Percentiles rank a stretch among this genome's conserved stretches.
Evolutionary conservation across 1,139 yeast species (phyloP).

Genomic region (Lizanozyma gosingica): DNA sequence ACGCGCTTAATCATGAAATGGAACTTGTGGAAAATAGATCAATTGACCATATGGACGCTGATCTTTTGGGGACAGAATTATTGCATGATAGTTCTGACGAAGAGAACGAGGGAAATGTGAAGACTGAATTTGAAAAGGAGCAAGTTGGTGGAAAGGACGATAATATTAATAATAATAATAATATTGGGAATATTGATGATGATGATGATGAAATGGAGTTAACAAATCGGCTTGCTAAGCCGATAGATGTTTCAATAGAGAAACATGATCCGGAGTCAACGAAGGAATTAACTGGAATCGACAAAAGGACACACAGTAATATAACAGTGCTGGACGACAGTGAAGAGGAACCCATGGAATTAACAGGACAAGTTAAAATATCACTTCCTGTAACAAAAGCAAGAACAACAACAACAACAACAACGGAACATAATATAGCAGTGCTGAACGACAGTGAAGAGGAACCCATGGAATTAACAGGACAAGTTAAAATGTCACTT

Average conservation of each 20-base stretch:
- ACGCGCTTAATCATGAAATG: no score
- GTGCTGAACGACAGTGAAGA: neutral
- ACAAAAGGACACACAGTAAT: neutral
- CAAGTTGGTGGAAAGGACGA: no score
- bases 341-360: neutral
- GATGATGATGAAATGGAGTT: no score
- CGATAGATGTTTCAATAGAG: no score
- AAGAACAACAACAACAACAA: no score
- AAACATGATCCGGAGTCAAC: neutral
- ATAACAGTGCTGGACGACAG: neutral
- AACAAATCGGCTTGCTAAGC: no score
- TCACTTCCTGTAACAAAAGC: neutral
- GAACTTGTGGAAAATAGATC: no score
- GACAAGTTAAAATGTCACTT: neutral
- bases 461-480: neutral
- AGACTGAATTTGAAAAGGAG: no score
- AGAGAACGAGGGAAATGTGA: neutral
- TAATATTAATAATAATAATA: no score
- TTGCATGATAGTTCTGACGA: neutral
- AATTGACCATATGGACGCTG: neutral
- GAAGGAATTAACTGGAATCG: neutral
- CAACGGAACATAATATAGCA: no score
- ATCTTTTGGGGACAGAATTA: neutral
- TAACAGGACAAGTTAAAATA: neutral
- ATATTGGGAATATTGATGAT: no score